Conservation (phyloP, 1,284 basidiomycete genomes). For the Coniophora puteana region DNA sequence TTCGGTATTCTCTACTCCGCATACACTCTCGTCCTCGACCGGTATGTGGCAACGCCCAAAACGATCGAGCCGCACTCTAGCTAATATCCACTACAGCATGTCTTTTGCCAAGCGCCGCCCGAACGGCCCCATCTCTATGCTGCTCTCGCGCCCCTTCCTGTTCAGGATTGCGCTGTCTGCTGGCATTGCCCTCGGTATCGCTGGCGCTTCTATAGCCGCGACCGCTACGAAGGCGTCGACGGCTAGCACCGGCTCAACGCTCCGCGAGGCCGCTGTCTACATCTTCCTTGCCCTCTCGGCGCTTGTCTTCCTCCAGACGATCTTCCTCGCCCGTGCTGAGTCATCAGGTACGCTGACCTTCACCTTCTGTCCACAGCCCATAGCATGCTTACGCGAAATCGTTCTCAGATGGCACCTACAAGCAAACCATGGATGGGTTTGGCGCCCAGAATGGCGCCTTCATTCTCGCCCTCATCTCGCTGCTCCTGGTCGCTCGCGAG, state of each 20-base stretch:
- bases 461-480: slow-evolving; percentile 33
- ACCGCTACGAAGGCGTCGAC: not conserved
- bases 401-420: slow-evolving; percentile 8
- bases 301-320: not conserved
- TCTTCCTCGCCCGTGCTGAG: slow-evolving; percentile 10
- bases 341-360: slow-evolving; percentile 25
- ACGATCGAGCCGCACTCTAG: not conserved
- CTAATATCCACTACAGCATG: not conserved
- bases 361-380: slow-evolving; percentile 20
- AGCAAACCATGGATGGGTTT: slow-evolving; percentile 16
- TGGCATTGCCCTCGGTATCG: slow-evolving; percentile 33
- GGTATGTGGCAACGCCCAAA: slow-evolving; percentile 18
- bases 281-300: slow-evolving; percentile 36
- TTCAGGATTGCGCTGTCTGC: slow-evolving; percentile 25
- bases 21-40: slow-evolving; percentile 35
- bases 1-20: slow-evolving; percentile 37
- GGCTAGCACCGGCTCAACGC: slow-evolving; percentile 9
- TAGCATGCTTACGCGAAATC: slow-evolving; percentile 5
- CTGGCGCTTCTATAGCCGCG: slow-evolving; percentile 18
- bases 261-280: slow-evolving; percentile 30
- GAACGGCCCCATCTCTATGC: slow-evolving; percentile 13
- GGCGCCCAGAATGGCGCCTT: slow-evolving; percentile 29
- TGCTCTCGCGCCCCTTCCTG: slow-evolving; percentile 24
- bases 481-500: slow-evolving; percentile 39
- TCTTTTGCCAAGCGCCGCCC: slow-evolving; percentile 9